Evolutionary conservation across 768 basidiomycete genomes (phyloP), one percentile per base, ranked within the genome.

Genomic region (Rubroboletus pulcherrimus): DNA sequence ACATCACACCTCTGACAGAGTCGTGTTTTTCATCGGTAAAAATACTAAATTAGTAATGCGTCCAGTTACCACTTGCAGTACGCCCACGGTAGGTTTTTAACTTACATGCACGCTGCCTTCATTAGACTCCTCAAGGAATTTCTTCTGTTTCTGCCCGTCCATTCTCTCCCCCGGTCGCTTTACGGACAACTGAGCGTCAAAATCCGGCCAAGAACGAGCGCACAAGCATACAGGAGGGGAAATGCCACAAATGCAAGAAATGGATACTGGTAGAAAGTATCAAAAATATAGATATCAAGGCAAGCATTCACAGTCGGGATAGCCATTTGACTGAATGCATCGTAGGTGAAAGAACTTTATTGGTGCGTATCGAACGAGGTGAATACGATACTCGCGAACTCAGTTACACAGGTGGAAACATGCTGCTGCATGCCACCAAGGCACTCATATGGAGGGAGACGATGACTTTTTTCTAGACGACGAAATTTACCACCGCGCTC

Each of bases 11-110:
- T 47, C 19, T 40, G 24, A 58, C 49, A 72, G 69, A 57, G 70
- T 60, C 44, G 38, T 26, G 15, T 52, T 47, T 41, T 42, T 43
- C 35, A 26, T 29, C 46, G 8, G 34, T 30, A 35, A 51, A 49
- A 14, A 21, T 49, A 19, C 53, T 65, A 51, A 58, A 57, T 42
- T 34, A 41, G n/a, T 10, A 11, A 33, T 38, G 33, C 33, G 19
- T 39, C 35, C 45, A 91, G 89, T 67, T 91, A 91, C 62, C 90
- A 92, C 64, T 81, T 92, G 83, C 89, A 91, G 63, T 89, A 89
- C 57, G 76, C 79, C 3, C 89, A 91, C 64, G 89, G 89, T 88
- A 74, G 6, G 74, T 62, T 14, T 31, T 8, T 26, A 11, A 35
- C 29, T 15, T 51, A 12, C 3, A 38, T 17, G 15, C 35, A 24